Conservation (phyloP, 148 eudicot genomes). For the Spergularia marina region DNA sequence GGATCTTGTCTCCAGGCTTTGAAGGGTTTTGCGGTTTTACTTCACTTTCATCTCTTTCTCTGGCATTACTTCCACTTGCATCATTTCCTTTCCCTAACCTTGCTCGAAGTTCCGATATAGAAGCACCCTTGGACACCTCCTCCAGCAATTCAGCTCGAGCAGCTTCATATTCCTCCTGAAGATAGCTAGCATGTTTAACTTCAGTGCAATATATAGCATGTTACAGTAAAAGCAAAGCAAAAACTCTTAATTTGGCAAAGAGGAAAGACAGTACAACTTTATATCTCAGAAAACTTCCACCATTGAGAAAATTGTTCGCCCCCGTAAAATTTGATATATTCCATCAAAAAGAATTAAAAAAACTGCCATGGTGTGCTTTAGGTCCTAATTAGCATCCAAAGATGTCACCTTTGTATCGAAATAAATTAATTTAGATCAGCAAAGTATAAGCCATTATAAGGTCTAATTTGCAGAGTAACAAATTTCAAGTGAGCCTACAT, state of each 20-base stretch:
- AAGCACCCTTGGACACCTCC: slow-evolving; percentile 68
- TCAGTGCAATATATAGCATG: background rate
- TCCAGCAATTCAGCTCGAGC: slow-evolving; percentile 73
- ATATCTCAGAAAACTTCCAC: background rate
- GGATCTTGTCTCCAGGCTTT: slow-evolving; percentile 42
- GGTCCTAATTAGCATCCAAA: too few species aligned
- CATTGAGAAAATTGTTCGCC: too few species aligned
- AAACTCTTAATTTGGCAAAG: too few species aligned
- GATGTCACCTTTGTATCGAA: too few species aligned
- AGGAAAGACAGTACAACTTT: too few species aligned
- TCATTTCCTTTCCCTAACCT: slow-evolving; percentile 52
- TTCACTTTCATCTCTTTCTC: slow-evolving; percentile 38
- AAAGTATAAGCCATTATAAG: too few species aligned
- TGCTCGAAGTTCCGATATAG: slow-evolving; percentile 61
- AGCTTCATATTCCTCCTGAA: slow-evolving; percentile 85
- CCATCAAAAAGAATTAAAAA: too few species aligned
- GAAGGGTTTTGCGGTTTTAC: slow-evolving; percentile 34
- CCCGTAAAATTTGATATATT: too few species aligned
- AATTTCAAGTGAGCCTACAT: too few species aligned
- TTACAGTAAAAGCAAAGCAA: background rate
- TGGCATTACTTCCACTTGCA: slow-evolving; percentile 24
- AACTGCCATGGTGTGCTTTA: too few species aligned
- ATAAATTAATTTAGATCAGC: too few species aligned
- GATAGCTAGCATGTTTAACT: background rate
- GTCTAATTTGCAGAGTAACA: too few species aligned